These are phyloP conservation scores for Diospyros kaki DNA, from an alignment of 148 eudicot species.

Conservation along the genomic window DNA sequence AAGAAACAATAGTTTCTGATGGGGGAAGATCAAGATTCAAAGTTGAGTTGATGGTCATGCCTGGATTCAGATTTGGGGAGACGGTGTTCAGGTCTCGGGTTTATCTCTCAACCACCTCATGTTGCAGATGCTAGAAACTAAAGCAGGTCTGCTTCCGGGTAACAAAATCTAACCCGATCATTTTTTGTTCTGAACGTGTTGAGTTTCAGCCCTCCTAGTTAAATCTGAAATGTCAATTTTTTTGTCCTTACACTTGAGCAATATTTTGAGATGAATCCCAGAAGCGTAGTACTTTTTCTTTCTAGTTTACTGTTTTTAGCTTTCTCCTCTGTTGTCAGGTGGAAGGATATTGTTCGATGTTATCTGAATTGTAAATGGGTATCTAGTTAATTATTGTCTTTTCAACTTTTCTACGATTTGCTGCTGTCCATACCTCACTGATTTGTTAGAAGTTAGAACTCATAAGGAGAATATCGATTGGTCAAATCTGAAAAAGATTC, in stretches of 20 bases:
- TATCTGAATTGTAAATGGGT: slow-evolving; percentile 3
- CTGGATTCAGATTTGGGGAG: slow-evolving; percentile 45
- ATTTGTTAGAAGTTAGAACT: neutral
- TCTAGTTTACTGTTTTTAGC: neutral
- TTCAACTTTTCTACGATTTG: neutral
- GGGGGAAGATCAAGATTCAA: slow-evolving; percentile 18
- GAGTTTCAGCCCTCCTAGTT: neutral
- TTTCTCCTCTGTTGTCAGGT: neutral
- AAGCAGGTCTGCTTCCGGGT: neutral
- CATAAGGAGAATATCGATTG: neutral
- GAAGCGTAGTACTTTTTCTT: neutral
- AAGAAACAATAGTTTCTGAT: slow-evolving; percentile 11
- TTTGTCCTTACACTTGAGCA: neutral
- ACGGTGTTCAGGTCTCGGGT: slow-evolving; percentile 36
- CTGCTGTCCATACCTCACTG: neutral
- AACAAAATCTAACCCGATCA: neutral
- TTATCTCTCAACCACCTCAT: slow-evolving; percentile 25
- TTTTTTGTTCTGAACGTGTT: neutral
- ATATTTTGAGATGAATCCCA: neutral
- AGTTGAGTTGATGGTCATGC: slow-evolving; percentile 58
- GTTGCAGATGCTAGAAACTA: neutral
- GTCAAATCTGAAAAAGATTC: neutral
- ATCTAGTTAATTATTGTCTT: neutral
- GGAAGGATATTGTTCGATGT: neutral
- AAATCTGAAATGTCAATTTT: neutral